Base-by-base conservation (phyloP, 1,139 yeast genomes). In the Candida tropicalis region DNA sequence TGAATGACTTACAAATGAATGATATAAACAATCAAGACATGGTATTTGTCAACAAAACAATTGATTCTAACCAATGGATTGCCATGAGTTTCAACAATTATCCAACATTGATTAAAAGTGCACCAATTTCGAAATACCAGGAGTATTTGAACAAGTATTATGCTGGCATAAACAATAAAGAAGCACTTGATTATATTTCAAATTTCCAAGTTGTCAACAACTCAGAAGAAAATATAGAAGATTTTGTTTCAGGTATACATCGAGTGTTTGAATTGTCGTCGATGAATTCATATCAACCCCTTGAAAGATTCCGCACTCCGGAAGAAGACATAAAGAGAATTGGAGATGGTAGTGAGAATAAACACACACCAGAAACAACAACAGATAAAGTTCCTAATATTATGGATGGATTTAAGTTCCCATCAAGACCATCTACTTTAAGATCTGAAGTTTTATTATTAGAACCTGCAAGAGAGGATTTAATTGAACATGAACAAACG, bases 41-140 rank as follows among this genome's bases (percentile, higher is more conserved):
- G 41, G 73, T 90, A 1, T 89, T 81, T 58, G 69, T 90, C 17
- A 88, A 85, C 49, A 72, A 75, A 49, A 84, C 93, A 0, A 68
- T 75, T 10, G 74, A 74, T 42, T 81, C 82, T 4, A 53, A 62
- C 9, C 84, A 87, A 40, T 90, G 97, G 97, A 88, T 79, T 67
- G 97, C 97, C 9, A 75, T 91, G 78, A 86, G 96, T 24, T 87
- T 83, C 51, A 61, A 64, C 22, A 76, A 82, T 53, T 91, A 84
- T 57, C 97, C 97, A 0, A 82, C 95, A 0, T 63, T 90, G 41
- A 90, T 91, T 16, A 81, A 82, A 48, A 79, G 88, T 20, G 95
- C 97, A 0, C 93, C 96, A 0, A 57, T 77, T 3, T 81, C 90
- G 0, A 73, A 75, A 46, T 84, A 80, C 54, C 80, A 80, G 35